Evolutionary conservation across 2,329 filamentous ascomycete species (phyloP), one percentile per base, ranked within the genome.

Genomic region (Ophiocordyceps camponoti-rufipedis): DNA sequence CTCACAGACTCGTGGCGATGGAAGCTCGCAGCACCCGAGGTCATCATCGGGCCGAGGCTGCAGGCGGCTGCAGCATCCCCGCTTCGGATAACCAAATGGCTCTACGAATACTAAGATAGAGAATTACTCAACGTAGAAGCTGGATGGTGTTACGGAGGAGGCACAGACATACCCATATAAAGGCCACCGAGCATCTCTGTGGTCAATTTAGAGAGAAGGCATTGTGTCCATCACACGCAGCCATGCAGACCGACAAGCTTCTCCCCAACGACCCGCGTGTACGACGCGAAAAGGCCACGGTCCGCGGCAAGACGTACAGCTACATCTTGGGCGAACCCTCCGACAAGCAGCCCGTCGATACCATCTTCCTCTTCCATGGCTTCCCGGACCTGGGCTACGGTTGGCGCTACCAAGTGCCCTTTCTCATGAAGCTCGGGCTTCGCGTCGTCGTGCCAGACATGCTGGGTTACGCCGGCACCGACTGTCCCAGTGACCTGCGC

Each of bases 401-500:
- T 57, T 96, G 89, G 89, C 80, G 88, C 49, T 81, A 85, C 62
- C 88, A 95, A 62, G 82, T 95, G 48, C 87, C 88, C 0, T 63
- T 77, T 53, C 71, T 96, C 19, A 62, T 82, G 32, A 71, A 78
- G 6, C 68, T 85, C 47, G 82, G 81, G 19, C 74, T 89, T 51
- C 76, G 82, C 46, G 85, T 94, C 46, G 76, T 96, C 23, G 85
- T 78, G 11, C 83, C 86, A 0, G 86, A 95, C 62, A 80, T 87
- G 70, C 73, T 94, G 54, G 89, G 89, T 50, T 96, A 91, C 59
- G 85, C 83, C 28, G 73, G 76, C 48, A 91, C 85, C 28, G 81
- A 71, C 48, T 78, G 82, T 0, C 82, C 83, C 0, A 68, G 75
- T 40, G 68, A 71, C 1, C 61, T 78, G 3, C 62, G 64, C 43